Base-by-base conservation (phyloP, 371 early-diverging fungal genomes). In the Dinochytrium kinnereticum region DNA sequence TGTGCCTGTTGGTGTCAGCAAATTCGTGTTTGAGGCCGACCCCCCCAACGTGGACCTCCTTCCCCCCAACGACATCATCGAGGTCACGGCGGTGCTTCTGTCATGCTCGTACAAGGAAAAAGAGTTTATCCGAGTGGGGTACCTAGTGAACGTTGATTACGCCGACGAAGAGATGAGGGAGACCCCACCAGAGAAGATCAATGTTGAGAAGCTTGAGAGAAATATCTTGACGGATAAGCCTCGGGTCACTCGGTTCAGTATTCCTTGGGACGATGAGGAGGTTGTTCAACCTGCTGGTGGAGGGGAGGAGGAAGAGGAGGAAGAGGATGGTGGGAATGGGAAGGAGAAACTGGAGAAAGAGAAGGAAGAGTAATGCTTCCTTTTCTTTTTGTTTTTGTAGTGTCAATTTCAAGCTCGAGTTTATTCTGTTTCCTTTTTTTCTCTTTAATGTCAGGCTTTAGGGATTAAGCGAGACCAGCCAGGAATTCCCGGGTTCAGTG, bases 81-180 rank as follows among this genome's bases (percentile, higher is more conserved):
- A 93, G 51, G 94, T 95, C 28, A 94, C 96, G 0, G 97, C 96
- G 28, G 89, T 98, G 31, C 81, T 96, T 57, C 86, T 98, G 59
- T 91, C 93, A 69, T 96, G 95, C 80, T 90, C 91, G 30, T 98
- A 97, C 80, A 85, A 88, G 73, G 91, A 90, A 49, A 89, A 90
- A 74, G 96, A 96, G 82, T 98, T 97, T 86, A 93, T 96, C 51
- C 91, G 97, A 72, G 94, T 98, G 69, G 98, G 97, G 19, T 98
- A 97, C 85, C 96, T 95, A 76, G 95, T 97, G 64, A 94, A 97
- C 83, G 97, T 94, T 81, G 94, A 95, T 72, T 96, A 97, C 80
- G 67, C 78, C n/a, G 94, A 95, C 66, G 91, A 91, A 78, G 88
- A 83, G 68, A 75, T 92, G 65, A 81, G 85, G 73, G 85, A 87